phyloP scores from a whole-genome alignment of 768 basidiomycete species.

The Tubosaeta sp. region DNA sequence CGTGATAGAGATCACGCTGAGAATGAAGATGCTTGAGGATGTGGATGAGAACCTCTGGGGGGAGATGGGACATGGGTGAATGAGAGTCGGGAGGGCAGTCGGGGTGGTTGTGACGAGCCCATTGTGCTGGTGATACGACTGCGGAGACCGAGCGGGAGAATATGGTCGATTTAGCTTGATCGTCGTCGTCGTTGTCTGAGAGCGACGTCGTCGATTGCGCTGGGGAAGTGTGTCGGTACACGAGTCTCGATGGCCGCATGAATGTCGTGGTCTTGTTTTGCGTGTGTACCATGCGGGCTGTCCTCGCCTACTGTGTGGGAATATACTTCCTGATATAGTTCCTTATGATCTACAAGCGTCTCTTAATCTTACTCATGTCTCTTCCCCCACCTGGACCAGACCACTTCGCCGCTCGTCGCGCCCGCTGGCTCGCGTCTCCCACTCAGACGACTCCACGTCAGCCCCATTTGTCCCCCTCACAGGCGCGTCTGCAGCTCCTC shows the following conservation, averaged over 20 bases:
- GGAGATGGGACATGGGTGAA: conserved; percentile 65
- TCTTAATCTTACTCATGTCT: background rate
- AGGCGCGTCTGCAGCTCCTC: conserved; percentile 47
- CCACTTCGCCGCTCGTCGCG: conserved; percentile 58
- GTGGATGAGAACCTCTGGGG: conserved; percentile 90
- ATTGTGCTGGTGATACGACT: conserved; percentile 62
- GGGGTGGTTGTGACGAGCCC: conserved; percentile 40
- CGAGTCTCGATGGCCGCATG: conserved; percentile 32
- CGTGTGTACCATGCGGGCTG: background rate
- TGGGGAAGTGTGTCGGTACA: conserved; percentile 40
- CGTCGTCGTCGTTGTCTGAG: conserved; percentile 70
- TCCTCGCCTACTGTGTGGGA: conserved; percentile 13
- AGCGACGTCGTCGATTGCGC: conserved; percentile 76
- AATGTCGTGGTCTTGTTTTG: background rate
- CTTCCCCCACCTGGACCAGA: conserved; percentile 58
- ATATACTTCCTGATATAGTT: conserved; percentile 21
- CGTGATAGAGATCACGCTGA: conserved; percentile 66
- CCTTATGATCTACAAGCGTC: background rate
- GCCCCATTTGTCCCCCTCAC: conserved; percentile 36
- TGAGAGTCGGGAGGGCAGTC: conserved; percentile 31
- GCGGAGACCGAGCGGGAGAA: conserved; percentile 35
- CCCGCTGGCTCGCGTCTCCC: conserved; percentile 50
- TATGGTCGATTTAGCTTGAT: conserved; percentile 47
- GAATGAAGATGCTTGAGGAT: conserved; percentile 82
- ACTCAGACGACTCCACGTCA: conserved; percentile 9